phyloP scores from a whole-genome alignment of 2,329 filamentous ascomycete genomes.

The Colletotrichum brevisporum region DNA sequence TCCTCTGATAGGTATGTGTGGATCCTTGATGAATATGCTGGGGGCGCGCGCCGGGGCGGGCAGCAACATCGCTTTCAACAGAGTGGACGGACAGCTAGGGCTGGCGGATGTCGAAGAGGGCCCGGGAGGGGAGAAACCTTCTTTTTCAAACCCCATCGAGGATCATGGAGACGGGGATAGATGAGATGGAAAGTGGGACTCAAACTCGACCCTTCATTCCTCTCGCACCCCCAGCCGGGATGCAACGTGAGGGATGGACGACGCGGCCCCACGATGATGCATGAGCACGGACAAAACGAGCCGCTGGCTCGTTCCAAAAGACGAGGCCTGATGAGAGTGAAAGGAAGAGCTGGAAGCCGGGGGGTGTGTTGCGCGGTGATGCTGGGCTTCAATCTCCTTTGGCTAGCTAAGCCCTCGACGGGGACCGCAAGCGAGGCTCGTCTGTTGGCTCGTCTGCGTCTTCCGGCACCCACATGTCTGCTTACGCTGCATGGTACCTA shows the following conservation, averaged over 20 bases:
- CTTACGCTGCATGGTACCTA: no score
- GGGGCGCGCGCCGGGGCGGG: not conserved
- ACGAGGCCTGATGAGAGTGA: no score
- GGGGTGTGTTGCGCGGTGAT: not conserved
- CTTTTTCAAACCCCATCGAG: conserved; percentile 26
- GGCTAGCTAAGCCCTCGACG: no score
- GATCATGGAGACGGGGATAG: conserved; percentile 4
- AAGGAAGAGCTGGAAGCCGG: conserved; percentile 7
- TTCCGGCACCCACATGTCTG: no score
- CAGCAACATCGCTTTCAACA: not conserved
- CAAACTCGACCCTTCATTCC: no score
- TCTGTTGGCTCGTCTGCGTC: not conserved
- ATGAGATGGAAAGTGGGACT: conserved; percentile 17
- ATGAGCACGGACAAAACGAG: conserved; percentile 24
- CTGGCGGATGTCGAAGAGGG: not conserved
- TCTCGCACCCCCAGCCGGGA: conserved; percentile 12
- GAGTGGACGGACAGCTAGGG: not conserved
- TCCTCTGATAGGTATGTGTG: conserved; percentile 17
- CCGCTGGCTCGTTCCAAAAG: conserved; percentile 3
- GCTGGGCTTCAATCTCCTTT: conserved; percentile 10
- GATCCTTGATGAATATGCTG: not conserved
- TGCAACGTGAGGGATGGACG: conserved; percentile 24
- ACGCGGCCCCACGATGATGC: conserved; percentile 17
- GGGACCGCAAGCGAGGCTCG: not conserved
- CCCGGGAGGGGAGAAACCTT: conserved; percentile 2